phyloP scores from a whole-genome alignment of 2,329 filamentous ascomycete species.

The Trichophyton benhamiae region DNA sequence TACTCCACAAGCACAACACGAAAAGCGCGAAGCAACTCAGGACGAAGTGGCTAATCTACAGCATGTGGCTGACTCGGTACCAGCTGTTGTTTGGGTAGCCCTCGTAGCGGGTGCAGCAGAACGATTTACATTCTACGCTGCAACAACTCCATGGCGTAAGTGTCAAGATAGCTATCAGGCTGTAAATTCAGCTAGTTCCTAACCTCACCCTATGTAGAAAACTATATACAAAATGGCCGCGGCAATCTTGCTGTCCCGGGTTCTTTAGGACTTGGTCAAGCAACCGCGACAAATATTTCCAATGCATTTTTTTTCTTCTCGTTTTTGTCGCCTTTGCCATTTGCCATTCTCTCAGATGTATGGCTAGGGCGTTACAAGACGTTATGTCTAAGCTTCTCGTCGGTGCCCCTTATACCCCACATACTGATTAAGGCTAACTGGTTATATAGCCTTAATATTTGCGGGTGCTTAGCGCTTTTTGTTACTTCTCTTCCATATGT shows the following conservation, averaged over 20 bases:
- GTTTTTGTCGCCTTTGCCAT: slow-evolving; percentile 29
- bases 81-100: slow-evolving; percentile 4
- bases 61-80: slow-evolving; percentile 9
- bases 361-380: slow-evolving; percentile 29
- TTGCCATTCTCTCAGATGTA: slow-evolving; percentile 29
- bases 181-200: neutral
- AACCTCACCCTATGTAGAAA: slow-evolving; percentile 2
- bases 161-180: neutral
- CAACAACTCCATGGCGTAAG: slow-evolving; percentile 7
- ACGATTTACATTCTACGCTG: slow-evolving; percentile 8
- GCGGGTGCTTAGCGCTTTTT: slow-evolving; percentile 17
- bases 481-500: slow-evolving; percentile 18
- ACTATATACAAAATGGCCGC: slow-evolving; percentile 10
- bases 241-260: slow-evolving; percentile 29
- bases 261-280: slow-evolving; percentile 45
- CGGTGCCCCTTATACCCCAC: neutral
- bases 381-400: slow-evolving; percentile 22
- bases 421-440: neutral
- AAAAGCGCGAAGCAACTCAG: slow-evolving; percentile 6
- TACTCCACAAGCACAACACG: neutral
- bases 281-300: slow-evolving; percentile 43
- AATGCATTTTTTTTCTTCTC: slow-evolving; percentile 45
- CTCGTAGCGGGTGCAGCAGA: slow-evolving; percentile 6
- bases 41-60: slow-evolving; percentile 7
- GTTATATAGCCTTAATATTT: slow-evolving; percentile 9